Evolutionary conservation across 2,329 filamentous ascomycete species (phyloP), one percentile per base, ranked within the genome.

Genomic region (Paecilomyces formosus): DNA sequence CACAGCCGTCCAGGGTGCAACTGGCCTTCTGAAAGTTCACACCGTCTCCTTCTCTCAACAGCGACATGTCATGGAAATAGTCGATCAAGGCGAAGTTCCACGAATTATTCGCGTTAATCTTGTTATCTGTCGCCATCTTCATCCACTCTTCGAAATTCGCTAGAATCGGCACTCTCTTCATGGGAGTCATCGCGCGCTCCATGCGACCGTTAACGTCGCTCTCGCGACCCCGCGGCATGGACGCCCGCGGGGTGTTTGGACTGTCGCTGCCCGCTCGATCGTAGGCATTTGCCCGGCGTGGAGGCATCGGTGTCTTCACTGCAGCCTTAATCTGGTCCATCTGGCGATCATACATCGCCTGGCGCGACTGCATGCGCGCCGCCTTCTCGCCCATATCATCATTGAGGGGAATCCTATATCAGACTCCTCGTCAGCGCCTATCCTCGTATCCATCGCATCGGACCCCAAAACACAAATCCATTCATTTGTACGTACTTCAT

Each of bases 51-150:
- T 99, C 94, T 72, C 96, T 96, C 54, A 99, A 81, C 51, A 99
- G 79, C 1, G 92, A 96, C 94, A 99, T 97, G 70, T 99, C 94
- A 74, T 99, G 93, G 70, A 99, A 99, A 76, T 99, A 99, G 75
- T 99, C 94, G 71, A 99, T 99, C 18, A 99, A 84, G n/a, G 94
- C 94, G 77, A 99, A 97, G 74, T 97, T 97, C 94, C 94, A 99
- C 30, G 92, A 97, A 75, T 99, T 99, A 60, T 88, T 86, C 54
- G 94, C 93, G 72, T 97, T 99, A 81, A 99, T 99, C 76, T 94
- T 94, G 78, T 99, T 99, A 79, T 99, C 94, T 15, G 94, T 97
- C 1, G 94, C 94, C 92, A 99, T 96, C 82, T 97, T 99, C 92
- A 99, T 97, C 94, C 93, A 97, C 73, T 99, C 94, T 74, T 99